Evolutionary conservation across 1,284 basidiomycete species (phyloP).

Genomic region (Heterobasidion irregulare): DNA sequence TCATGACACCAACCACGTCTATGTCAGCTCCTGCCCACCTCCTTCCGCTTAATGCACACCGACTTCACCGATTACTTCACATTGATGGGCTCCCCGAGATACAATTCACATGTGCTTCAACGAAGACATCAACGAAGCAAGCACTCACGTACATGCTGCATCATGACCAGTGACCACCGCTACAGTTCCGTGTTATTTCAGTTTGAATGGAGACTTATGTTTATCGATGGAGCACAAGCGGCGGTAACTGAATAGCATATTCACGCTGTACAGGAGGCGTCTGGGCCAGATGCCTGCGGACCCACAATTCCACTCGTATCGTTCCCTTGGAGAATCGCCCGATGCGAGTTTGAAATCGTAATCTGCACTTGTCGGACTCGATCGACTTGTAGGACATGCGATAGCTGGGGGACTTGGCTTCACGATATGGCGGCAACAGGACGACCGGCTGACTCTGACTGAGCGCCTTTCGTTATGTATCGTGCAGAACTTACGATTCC

Average conservation of each 20-base stretch:
- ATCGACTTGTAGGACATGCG: too few relatives aligned
- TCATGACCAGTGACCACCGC: too few relatives aligned
- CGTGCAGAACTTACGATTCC: not conserved
- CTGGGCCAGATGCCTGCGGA: not conserved
- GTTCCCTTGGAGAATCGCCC: not conserved
- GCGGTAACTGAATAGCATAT: slow-evolving; percentile 13
- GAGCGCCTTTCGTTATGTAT: too few relatives aligned
- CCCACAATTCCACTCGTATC: not conserved
- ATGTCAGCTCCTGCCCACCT: not conserved
- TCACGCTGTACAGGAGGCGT: slow-evolving; percentile 5
- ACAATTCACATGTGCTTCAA: not conserved
- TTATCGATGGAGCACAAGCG: slow-evolving; percentile 10
- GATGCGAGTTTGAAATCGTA: not conserved
- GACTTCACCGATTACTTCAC: not conserved
- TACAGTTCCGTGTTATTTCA: too few relatives aligned
- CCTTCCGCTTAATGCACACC: not conserved
- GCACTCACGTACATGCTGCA: too few relatives aligned
- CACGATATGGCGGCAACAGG: too few relatives aligned
- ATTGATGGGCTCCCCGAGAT: not conserved
- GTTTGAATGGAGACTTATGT: not conserved
- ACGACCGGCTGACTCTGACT: too few relatives aligned
- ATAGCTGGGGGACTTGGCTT: too few relatives aligned
- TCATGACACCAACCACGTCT: not conserved
- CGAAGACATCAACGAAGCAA: too few relatives aligned
- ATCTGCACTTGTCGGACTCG: too few relatives aligned